Evolutionary conservation across 805 yeast genomes (phyloP).

Genomic region (Candida orba): DNA sequence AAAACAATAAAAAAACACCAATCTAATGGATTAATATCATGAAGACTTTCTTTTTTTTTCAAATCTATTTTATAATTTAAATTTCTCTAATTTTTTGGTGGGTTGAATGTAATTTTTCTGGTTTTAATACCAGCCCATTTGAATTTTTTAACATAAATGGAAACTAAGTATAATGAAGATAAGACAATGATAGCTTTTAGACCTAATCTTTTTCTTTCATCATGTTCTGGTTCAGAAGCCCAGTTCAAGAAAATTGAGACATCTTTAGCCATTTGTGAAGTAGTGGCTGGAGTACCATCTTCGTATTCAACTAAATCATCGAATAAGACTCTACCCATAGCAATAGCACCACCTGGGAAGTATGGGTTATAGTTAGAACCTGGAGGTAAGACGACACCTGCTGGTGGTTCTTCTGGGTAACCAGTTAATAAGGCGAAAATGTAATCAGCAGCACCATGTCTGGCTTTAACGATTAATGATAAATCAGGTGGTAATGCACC

Average conservation of each 20-base stretch:
- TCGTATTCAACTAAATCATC: slow-evolving; percentile 97
- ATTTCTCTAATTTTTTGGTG: slow-evolving; percentile 61
- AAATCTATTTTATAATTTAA: neutral
- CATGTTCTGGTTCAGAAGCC: slow-evolving; percentile 98
- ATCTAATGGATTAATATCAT: neutral
- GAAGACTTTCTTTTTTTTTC: neutral
- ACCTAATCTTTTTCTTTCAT: slow-evolving; percentile 95
- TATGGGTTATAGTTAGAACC: slow-evolving; percentile 98
- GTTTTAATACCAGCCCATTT: slow-evolving; percentile 96
- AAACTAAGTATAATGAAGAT: slow-evolving; percentile 70
- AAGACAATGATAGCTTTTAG: slow-evolving; percentile 80
- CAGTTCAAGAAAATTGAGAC: slow-evolving; percentile 93
- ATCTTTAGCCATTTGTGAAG: slow-evolving; percentile 99
- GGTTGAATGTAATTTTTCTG: slow-evolving; percentile 89
- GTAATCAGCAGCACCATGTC: slow-evolving; percentile 97
- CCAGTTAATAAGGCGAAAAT: slow-evolving; percentile 94
- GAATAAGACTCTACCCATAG: slow-evolving; percentile 97
- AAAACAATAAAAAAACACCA: neutral
- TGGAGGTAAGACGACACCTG: slow-evolving; percentile 87
- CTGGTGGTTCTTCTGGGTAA: slow-evolving; percentile 98
- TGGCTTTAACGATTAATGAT: slow-evolving; percentile 94
- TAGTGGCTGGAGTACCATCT: slow-evolving; percentile 97
- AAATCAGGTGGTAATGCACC: slow-evolving; percentile 99
- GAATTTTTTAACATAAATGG: slow-evolving; percentile 93
- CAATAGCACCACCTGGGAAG: slow-evolving; percentile 99